Conservation (phyloP, 2,329 filamentous ascomycete genomes). For the Trichoderma lentiforme region DNA sequence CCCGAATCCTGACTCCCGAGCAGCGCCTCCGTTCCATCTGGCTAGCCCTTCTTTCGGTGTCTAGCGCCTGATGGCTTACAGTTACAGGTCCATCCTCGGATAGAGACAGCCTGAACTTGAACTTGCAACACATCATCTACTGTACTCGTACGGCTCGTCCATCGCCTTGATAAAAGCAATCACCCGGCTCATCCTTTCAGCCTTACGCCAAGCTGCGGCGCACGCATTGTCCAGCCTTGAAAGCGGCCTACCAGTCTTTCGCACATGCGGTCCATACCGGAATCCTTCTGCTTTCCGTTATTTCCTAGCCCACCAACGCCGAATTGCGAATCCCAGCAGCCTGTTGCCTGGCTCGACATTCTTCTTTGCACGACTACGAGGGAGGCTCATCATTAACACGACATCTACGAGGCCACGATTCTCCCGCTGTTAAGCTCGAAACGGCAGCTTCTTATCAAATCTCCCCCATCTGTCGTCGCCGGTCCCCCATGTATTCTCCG, state of each 20-base stretch:
- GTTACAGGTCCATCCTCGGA: not conserved
- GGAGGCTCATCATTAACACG: not conserved
- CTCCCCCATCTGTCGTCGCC: not conserved
- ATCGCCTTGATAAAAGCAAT: not conserved
- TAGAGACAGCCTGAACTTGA: not conserved
- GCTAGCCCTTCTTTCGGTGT: slow-evolving; percentile 3
- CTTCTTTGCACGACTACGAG: not conserved
- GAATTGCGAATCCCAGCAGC: not conserved
- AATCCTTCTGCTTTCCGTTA: not conserved
- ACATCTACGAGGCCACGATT: not conserved
- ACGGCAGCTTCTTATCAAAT: not conserved
- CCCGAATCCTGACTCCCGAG: not conserved
- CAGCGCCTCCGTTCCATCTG: not conserved
- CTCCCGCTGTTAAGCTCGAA: not conserved
- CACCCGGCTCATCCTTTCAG: not conserved
- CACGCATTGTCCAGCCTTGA: slow-evolving; percentile 4
- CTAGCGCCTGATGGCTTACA: slow-evolving; percentile 12
- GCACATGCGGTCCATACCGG: not conserved
- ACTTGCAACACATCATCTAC: not conserved
- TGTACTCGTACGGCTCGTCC: not conserved
- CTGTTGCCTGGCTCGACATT: not conserved
- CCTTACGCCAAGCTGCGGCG: slow-evolving; percentile 1
- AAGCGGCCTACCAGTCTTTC: not conserved
- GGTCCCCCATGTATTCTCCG: slow-evolving; percentile 16
- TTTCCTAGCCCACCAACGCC: not conserved